Evolutionary conservation across 495 filamentous ascomycete genomes (phyloP).

Genomic region (Penicillium fimorum): DNA sequence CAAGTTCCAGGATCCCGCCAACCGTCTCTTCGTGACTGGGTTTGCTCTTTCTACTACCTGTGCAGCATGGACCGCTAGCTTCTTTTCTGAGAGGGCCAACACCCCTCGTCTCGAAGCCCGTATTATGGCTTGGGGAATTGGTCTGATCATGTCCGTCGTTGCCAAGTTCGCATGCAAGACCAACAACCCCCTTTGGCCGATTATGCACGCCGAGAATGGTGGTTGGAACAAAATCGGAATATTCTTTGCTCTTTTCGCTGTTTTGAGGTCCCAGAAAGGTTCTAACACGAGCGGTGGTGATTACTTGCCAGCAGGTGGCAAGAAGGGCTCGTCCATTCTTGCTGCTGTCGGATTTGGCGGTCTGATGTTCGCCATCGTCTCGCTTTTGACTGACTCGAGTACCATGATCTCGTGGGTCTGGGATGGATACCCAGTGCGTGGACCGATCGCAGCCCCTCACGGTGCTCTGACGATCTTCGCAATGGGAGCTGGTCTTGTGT

Average conservation of each 20-base stretch:
- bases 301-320: slow-evolving; percentile 45
- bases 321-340: slow-evolving; percentile 67
- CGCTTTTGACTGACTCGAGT: slow-evolving; percentile 91
- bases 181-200: slow-evolving; percentile 98
- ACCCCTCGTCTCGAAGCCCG: slow-evolving; percentile 73
- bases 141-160: slow-evolving; percentile 78
- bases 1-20: slow-evolving; percentile 67
- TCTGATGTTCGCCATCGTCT: slow-evolving; percentile 88
- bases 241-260: slow-evolving; percentile 69
- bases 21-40: slow-evolving; percentile 75
- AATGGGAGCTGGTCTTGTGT: slow-evolving; percentile 81
- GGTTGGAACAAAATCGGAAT: slow-evolving; percentile 89
- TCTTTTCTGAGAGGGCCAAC: slow-evolving; percentile 75
- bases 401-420: slow-evolving; percentile 99
- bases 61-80: slow-evolving; percentile 76
- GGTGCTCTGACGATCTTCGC: slow-evolving; percentile 78
- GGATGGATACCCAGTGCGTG: slow-evolving; percentile 92
- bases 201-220: slow-evolving; percentile 83
- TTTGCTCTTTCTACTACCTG: slow-evolving; percentile 77
- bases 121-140: slow-evolving; percentile 75
- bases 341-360: slow-evolving; percentile 78
- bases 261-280: slow-evolving; percentile 65
- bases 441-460: slow-evolving; percentile 85
- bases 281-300: slow-evolving; percentile 52
- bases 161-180: slow-evolving; percentile 93